phyloP scores from a whole-genome alignment of 169 alveolate species.

The Babesia sp. region DNA sequence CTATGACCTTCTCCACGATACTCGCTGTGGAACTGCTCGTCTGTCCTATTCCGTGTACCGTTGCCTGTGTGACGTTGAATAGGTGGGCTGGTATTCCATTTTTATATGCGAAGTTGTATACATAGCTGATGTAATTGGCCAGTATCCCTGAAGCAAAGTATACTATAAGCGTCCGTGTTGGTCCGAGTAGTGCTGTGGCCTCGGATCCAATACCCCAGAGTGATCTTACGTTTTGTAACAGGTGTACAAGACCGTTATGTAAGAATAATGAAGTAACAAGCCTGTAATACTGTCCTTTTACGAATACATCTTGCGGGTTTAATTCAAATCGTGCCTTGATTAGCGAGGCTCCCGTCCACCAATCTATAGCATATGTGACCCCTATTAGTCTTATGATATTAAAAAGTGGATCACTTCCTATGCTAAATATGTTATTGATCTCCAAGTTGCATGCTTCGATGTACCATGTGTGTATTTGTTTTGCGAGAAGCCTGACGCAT shows the following conservation, averaged over 20 bases:
- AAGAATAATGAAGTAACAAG: slow-evolving; percentile 57
- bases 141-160: slow-evolving; percentile 49
- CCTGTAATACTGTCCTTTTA: slow-evolving; percentile 54
- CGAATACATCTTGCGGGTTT: slow-evolving; percentile 33
- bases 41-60: slow-evolving; percentile 30
- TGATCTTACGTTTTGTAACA: slow-evolving; percentile 48
- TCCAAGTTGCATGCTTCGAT: slow-evolving; percentile 11
- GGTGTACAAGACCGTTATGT: slow-evolving; percentile 53
- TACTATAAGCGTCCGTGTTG: slow-evolving; percentile 13
- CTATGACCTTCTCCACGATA: slow-evolving; percentile 36
- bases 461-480: not conserved
- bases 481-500: not conserved
- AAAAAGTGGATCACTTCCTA: slow-evolving; percentile 8
- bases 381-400: slow-evolving; percentile 2
- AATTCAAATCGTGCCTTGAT: slow-evolving; percentile 2
- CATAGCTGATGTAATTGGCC: slow-evolving; percentile 63
- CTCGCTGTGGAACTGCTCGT: slow-evolving; percentile 20
- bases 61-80: slow-evolving; percentile 20
- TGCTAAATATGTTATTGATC: not conserved
- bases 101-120: slow-evolving; percentile 51
- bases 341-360: not conserved
- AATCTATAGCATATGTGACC: slow-evolving; percentile 2
- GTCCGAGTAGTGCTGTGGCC: slow-evolving; percentile 38
- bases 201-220: slow-evolving; percentile 42
- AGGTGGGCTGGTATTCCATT: slow-evolving; percentile 66